Percentiles rank a stretch among this genome's conserved stretches.
These are phyloP conservation scores for Pichia pseudocactophila DNA, from an alignment of 805 yeast species.

Conservation along the genomic window DNA sequence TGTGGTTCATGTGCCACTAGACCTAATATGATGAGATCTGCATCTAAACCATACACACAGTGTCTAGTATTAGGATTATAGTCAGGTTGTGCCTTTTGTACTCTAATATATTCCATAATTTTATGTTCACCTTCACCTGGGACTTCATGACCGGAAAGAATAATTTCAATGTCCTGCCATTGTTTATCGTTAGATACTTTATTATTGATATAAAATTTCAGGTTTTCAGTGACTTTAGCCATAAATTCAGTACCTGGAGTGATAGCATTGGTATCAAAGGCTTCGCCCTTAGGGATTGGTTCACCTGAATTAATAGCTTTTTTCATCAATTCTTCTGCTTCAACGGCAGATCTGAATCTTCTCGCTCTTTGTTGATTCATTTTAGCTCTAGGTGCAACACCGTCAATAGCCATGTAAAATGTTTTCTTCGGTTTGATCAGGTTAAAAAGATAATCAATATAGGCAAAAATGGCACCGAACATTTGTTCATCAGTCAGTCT, in stretches of 20 bases:
- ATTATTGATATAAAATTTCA: constrained; percentile 81
- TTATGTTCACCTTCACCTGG: constrained; percentile 99
- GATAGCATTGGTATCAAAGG: constrained; percentile 86
- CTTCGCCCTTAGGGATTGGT: constrained; percentile 71
- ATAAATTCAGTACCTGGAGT: constrained; percentile 97
- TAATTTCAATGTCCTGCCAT: constrained; percentile 72
- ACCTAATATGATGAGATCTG: constrained; percentile 91
- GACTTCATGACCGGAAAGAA: constrained; percentile 88
- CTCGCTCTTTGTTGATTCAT: constrained; percentile 97
- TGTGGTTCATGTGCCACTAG: constrained; percentile 92
- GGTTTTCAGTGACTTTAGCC: constrained; percentile 75
- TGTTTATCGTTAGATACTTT: constrained; percentile 78
- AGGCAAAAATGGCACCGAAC: constrained; percentile 85
- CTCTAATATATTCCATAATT: constrained; percentile 86
- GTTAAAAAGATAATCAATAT: constrained; percentile 87
- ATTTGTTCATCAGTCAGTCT: constrained; percentile 83
- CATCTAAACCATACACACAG: constrained; percentile 93
- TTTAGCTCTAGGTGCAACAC: constrained; percentile 97
- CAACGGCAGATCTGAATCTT: constrained; percentile 88
- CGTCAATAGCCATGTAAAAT: constrained; percentile 95
- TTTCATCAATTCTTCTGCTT: constrained; percentile 71
- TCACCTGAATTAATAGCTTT: constrained; percentile 69
- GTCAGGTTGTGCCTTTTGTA: constrained; percentile 60
- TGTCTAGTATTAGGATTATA: constrained; percentile 80
- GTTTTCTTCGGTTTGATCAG: constrained; percentile 79